Evolutionary conservation across 768 basidiomycete genomes (phyloP), one percentile per base, ranked within the genome.

Genomic region (Lactarius pseudohatsudake): DNA sequence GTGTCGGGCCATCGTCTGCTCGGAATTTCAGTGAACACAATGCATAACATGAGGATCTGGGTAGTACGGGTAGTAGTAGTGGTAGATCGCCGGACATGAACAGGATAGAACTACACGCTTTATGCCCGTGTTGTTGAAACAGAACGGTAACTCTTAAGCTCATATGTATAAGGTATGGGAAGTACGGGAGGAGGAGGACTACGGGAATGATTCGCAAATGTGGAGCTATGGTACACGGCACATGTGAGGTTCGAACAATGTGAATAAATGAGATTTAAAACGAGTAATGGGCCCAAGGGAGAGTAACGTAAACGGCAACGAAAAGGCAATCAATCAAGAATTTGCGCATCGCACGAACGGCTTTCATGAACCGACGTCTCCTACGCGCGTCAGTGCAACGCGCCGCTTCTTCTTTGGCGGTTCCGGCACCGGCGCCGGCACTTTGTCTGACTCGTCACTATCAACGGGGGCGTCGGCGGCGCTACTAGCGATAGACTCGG

Each of bases 401-500:
- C 92, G 82, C 64, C 92, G 82, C 76, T 92, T 94, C 77, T 94
- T 94, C 83, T 91, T 94, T 7, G 89, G 89, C 3, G 89, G 92
- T 66, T 86, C 87, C 4, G 73, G 67, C 20, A 53, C 68, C 3
- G 89, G 91, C 66, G 85, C 87, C 4, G 73, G 67, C 22, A 53
- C 68, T 34, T 72, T 75, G 26, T 74, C 77, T 57, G 57, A 59
- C 59, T 72, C 71, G 32, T 70, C 69, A 8, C 61, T 43, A 34
- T 67, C 57, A 45, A 62, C 56, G 56, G 56, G 47, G 16, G 45
- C 40, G 10, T 28, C 56, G 7, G 28, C 28, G 40, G 55, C 34
- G 43, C 60, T 61, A 8, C 77, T 75, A 10, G 74, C 69, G 50
- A 72, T 71, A 16, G 73, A 68, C 43, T 72, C 72, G n/a, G 73